Base-by-base conservation (phyloP, 495 filamentous ascomycete species). In the Durotheca rogersii region DNA sequence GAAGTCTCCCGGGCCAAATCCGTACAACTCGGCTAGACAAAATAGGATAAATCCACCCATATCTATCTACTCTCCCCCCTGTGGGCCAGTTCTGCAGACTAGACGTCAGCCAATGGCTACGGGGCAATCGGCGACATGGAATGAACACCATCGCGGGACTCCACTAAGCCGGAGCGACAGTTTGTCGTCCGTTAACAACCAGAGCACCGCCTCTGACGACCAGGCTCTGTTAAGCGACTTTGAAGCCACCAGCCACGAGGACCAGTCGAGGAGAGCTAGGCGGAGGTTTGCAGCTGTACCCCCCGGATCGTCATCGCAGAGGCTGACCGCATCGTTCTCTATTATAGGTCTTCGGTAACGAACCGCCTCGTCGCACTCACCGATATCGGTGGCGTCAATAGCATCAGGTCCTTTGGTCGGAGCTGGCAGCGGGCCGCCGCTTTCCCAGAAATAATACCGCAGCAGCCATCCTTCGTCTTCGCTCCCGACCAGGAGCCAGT, bases 401-500 rank as follows among this genome's bases (percentile, higher is more conserved):
- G 87, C 63, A 84, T 97, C 58, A 84, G 94, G 56, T 96, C 91
- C 60, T 98, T 98, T 65, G 87, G 93, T 37, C 82, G 88, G 35
- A 94, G 88, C 56, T 97, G 92, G 90, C 89, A 89, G 62, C 82
- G 93, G 60, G 93, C 93, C 25, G 90, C 92, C 3, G 83, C 79
- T 25, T 98, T 96, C 73, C 77, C 79, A 18, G 92, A 96, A 64
- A 85, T 95, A 39, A 78, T 90, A 11, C 87, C 89, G 4, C 81
- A 84, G 16, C 81, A 82, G 2, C 81, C 83, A 12, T 83, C 88
- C 16, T 88, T 94, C 58, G 70, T 86, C 21, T 76, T 82, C 34
- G 71, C 76, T 32, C 62, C 73, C 2, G 74, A 77, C 33, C 69
- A 73, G 47, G 70, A 69, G 17, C 67, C 69, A 12, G 51, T 70